Evolutionary conservation across 306 rosid species (phyloP), one percentile per base, ranked within the genome.

Genomic region (Bauhinia variegata): DNA sequence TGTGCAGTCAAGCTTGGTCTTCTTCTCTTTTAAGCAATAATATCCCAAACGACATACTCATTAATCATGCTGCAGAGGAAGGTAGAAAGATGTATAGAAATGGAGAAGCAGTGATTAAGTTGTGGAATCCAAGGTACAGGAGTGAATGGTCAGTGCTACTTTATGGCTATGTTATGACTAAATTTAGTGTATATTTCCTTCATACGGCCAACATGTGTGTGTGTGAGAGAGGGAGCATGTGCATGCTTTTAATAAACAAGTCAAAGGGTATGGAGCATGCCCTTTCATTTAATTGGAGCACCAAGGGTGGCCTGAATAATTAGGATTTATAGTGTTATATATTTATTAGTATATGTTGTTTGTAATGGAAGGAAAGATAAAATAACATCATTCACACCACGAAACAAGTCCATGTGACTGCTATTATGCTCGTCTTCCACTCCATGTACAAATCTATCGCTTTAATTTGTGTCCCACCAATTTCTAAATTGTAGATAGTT

Each of bases 11-110:
- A 79, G 74, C 11, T 52, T 69, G 62, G 75, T 61, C 39, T 51
- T 63, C 48, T 63, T 76, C 72, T 37, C 74, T 60, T 75, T 76
- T 60, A 81, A 79, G 87, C 80, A 79, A 79, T 79, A 56, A 57
- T 70, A 76, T 61, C 28, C 60, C 6, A 33, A 57, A 65, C 54
- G 80, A 79, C 83, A 79, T 60, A 85, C 85, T 85, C 87, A 82
- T 82, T 63, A 67, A 67, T 59, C 67, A 68, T 85, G 76, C 43
- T 67, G 12, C 56, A 57, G 54, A 68, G 39, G 71, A 56, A 70
- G 61, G 49, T 42, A 48, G 60, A 39, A 38, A 46, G 32, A 63
- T 38, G 49, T 10, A 51, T 28, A 33, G 17, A 68, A 63, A 63
- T 70, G 67, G 63, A 65, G 57, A 23, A 2, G 69, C 46, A 71